Conservation (phyloP, 78 protist species). For the Emiliania huxleyi region DNA sequence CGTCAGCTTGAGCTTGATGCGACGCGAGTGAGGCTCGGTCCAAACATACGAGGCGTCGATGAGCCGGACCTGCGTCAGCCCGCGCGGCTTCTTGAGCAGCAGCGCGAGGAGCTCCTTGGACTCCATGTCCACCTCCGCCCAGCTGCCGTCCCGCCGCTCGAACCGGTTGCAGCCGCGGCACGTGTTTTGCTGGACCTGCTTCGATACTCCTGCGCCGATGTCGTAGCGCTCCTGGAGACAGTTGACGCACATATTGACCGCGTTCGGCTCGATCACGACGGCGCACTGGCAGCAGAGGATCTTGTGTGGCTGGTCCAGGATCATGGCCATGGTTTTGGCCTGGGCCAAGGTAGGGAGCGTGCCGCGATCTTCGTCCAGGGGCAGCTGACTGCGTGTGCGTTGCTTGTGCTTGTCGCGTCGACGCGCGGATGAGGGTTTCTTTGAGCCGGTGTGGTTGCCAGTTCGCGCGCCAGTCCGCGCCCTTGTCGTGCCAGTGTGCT, state of each 20-base stretch:
- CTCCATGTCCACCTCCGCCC: slow-evolving; percentile 63
- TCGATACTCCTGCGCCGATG: slow-evolving; percentile 96
- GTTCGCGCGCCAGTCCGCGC: too few relatives aligned
- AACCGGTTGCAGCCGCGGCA: slow-evolving; percentile 93
- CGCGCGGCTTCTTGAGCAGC: slow-evolving; percentile 79
- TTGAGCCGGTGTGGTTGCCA: too few relatives aligned
- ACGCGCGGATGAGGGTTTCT: too few relatives aligned
- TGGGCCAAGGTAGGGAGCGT: too few relatives aligned
- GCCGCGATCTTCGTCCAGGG: too few relatives aligned
- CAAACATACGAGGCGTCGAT: slow-evolving; percentile 97
- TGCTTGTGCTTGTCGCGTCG: too few relatives aligned
- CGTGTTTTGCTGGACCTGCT: slow-evolving; percentile 65
- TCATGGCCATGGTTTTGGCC: too few relatives aligned
- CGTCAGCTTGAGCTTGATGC: slow-evolving; percentile 89
- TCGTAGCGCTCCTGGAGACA: slow-evolving; percentile 90
- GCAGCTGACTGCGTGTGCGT: too few relatives aligned
- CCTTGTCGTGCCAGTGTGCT: too few relatives aligned
- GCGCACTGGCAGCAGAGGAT: slow-evolving; percentile 85
- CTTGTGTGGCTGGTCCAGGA: too few relatives aligned
- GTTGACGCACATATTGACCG: slow-evolving; percentile 93
- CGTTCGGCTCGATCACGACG: slow-evolving; percentile 81
- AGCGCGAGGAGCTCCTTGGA: slow-evolving; percentile 90
- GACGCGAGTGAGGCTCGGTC: slow-evolving; percentile 98
- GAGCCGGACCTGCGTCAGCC: slow-evolving; percentile 85
- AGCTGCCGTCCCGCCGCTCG: slow-evolving; percentile 1